A percentile compares a stretch with the other conserved stretches of the same genome.
These are phyloP conservation scores for Kazachstania bromeliacearum DNA, from an alignment of 805 yeast genomes.

Conservation along the genomic window DNA sequence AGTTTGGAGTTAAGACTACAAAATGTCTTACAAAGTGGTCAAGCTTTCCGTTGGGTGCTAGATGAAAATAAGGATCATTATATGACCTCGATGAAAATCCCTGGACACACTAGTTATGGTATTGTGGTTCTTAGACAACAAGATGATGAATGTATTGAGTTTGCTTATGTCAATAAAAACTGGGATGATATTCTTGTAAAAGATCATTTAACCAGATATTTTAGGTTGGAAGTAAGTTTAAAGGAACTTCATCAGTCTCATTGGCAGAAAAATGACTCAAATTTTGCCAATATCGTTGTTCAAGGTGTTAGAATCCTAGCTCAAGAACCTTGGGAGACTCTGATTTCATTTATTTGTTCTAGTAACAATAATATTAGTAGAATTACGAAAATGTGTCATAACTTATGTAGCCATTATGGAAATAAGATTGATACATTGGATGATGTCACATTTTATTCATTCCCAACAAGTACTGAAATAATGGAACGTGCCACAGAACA, in stretches of 20 bases:
- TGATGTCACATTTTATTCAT: conserved; percentile 53
- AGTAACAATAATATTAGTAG: conserved; percentile 93
- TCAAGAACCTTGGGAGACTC: conserved; percentile 96
- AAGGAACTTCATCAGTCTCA: conserved; percentile 38
- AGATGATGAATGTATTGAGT: conserved; percentile 47
- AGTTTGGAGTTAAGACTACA: conserved; percentile 53
- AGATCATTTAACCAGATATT: conserved; percentile 52
- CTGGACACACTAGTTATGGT: conserved; percentile 34
- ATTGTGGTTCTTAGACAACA: conserved; percentile 56
- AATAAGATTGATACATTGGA: conserved; percentile 42
- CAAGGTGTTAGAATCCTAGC: conserved; percentile 75
- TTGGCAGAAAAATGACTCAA: conserved; percentile 53
- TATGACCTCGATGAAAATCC: conserved; percentile 20
- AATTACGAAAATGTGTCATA: conserved; percentile 86
- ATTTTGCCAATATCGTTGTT: conserved; percentile 33
- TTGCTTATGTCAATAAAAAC: conserved; percentile 33
- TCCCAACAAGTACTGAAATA: conserved; percentile 59
- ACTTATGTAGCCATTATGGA: conserved; percentile 65
- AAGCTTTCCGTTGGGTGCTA: conserved; percentile 28
- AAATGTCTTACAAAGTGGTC: conserved; percentile 28
- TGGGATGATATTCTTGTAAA: conserved; percentile 29
- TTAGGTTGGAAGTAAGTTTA: conserved; percentile 53
- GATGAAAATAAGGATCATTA: conserved; percentile 17
- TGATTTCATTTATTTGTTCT: conserved; percentile 84
- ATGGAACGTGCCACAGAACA: conserved; percentile 36